phyloP scores from a whole-genome alignment of 1,139 yeast genomes.

The Suzukiozyma palmioleophila region DNA sequence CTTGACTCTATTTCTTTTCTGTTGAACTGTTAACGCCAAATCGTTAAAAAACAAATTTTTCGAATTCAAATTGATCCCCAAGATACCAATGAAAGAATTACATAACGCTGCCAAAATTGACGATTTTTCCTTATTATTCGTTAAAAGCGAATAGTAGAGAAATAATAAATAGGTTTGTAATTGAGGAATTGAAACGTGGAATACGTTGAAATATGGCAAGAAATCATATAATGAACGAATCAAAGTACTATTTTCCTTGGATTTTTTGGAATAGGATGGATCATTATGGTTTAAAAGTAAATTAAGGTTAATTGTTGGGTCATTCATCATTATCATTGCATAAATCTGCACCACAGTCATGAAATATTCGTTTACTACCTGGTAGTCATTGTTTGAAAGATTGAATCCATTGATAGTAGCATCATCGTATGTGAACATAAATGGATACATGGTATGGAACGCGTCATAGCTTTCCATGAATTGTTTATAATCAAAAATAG shows the following conservation, averaged over 20 bases:
- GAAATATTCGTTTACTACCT: conserved; percentile 47
- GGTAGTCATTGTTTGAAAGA: conserved; percentile 49
- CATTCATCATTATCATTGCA: conserved; percentile 46
- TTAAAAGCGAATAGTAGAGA: conserved; percentile 39
- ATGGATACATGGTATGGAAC: conserved; percentile 54
- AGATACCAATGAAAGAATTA: conserved; percentile 43
- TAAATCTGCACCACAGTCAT: conserved; percentile 43
- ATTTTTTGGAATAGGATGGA: conserved; percentile 27
- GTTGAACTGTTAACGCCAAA: conserved; percentile 32
- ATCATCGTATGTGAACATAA: conserved; percentile 47
- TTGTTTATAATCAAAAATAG: conserved; percentile 55
- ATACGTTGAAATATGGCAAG: conserved; percentile 43
- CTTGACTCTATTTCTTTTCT: conserved; percentile 50
- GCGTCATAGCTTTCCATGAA: conserved; percentile 57
- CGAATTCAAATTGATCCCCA: conserved; percentile 45
- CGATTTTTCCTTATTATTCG: conserved; percentile 46
- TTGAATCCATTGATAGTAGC: conserved; percentile 48
- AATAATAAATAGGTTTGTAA: conserved; percentile 41
- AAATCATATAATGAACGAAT: conserved; percentile 41
- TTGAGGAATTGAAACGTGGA: conserved; percentile 39
- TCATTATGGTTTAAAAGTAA: conserved; percentile 35
- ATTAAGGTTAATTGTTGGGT: conserved; percentile 42
- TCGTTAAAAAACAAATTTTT: conserved; percentile 46
- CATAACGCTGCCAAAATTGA: conserved; percentile 38
- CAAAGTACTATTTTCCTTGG: conserved; percentile 16